Base-by-base conservation (phyloP, 2,329 filamentous ascomycete genomes). In the Daldinia sp. region DNA sequence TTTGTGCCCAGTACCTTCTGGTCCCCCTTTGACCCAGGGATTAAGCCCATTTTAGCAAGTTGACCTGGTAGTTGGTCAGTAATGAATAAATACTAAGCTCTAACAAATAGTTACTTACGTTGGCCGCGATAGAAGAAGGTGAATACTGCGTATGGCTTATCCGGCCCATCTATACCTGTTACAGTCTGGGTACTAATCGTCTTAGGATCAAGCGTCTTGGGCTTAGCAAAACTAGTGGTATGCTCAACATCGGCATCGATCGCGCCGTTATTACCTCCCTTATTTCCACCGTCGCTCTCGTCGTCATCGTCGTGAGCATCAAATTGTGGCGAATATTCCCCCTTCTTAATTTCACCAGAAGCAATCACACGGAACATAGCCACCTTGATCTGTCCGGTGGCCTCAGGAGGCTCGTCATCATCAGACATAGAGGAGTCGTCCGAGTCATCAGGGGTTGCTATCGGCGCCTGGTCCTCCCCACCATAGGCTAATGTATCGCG, bases 181-280 rank as follows among this genome's bases (percentile, higher is more conserved):
- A 99, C 96, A 0, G 96, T 99, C 82, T 99, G 96, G 2, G 96
- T 99, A 78, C 94, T 98, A 78, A 99, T 99, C 2, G 93, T 94
- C 82, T 98, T 98, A 0, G 95, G 95, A 82, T 98, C 97, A 60
- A 98, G 86, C 1, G 93, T 92, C 85, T 98, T 98, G 13, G 94
- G 95, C 82, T 98, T 97, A 9, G 95, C 95, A 80, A 98, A 98
- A 78, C 94, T 97, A 6, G 96, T 98, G 1, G 96, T 98, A 79
- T 99, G 96, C 81, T 98, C 96, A 63, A 98, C 88, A 76, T 97
- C 93, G 44, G 89, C 92, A 74, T 94, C 92, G 67, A 92, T 88
- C 30, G 85, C 85, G 13, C 85, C 85, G 42, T 86, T 88, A 57
- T 84, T 87, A 6, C 84, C 86, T 30, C 83, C 82, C 65, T 87